These are phyloP conservation scores for Salix viminalis DNA, from an alignment of 345 rosid genomes.

Conservation along the genomic window DNA sequence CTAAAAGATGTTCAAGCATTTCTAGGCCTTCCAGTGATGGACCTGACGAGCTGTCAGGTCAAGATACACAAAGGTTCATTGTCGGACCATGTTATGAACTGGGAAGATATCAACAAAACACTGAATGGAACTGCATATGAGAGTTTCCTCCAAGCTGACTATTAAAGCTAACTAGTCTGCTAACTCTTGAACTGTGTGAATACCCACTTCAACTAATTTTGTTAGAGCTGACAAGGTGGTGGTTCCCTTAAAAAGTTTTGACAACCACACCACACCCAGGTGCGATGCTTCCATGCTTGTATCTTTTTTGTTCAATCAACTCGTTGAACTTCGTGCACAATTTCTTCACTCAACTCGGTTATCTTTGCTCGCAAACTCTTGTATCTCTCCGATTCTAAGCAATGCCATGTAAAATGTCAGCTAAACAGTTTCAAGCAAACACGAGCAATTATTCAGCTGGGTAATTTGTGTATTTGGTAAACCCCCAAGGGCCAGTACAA, in stretches of 20 bases:
- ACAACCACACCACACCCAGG: not conserved
- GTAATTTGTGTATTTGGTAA: not conserved
- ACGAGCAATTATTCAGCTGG: slow-evolving; percentile 5
- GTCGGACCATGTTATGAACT: slow-evolving; percentile 63
- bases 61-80: slow-evolving; percentile 83
- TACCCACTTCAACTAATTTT: slow-evolving; percentile 28
- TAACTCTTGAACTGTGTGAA: slow-evolving; percentile 23
- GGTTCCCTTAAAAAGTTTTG: not conserved
- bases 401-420: slow-evolving; percentile 17
- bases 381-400: not conserved
- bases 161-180: slow-evolving; percentile 28
- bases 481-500: too few species aligned
- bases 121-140: slow-evolving; percentile 64
- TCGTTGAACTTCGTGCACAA: not conserved
- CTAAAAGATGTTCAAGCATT: slow-evolving; percentile 70
- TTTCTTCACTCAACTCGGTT: not conserved
- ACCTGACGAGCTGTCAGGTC: slow-evolving; percentile 73
- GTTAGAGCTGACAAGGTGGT: not conserved
- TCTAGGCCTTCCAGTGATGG: slow-evolving; percentile 56
- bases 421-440: slow-evolving; percentile 11
- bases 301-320: not conserved
- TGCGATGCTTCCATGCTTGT: not conserved
- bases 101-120: slow-evolving; percentile 71
- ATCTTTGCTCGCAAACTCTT: not conserved
- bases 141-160: slow-evolving; percentile 57